Conservation (phyloP, 2,329 filamentous ascomycete species). For the Elsinoe necatrix region DNA sequence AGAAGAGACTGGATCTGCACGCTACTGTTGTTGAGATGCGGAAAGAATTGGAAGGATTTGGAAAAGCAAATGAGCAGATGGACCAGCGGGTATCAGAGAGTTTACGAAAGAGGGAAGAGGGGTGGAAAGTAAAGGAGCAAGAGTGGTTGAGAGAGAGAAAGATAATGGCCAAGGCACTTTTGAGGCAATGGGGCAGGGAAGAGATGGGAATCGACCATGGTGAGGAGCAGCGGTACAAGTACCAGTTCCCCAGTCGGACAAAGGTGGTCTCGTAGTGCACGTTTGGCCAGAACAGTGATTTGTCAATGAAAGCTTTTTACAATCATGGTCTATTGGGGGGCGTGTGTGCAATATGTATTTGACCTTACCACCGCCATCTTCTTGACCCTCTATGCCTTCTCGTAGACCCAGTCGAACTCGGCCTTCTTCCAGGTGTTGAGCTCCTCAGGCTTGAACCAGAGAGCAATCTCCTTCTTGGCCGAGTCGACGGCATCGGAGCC, state of each 20-base stretch:
- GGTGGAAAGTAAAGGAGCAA: not conserved
- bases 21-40: not conserved
- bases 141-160: constrained; percentile 26
- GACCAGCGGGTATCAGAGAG: constrained; percentile 13
- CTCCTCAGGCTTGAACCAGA: constrained; percentile 94
- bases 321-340: not conserved
- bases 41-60: constrained; percentile 21
- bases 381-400: constrained; percentile 50
- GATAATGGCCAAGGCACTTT: constrained; percentile 45
- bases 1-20: constrained; percentile 12
- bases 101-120: constrained; percentile 9
- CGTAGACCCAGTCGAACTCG: constrained; percentile 92
- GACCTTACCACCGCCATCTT: not conserved
- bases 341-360: not conserved
- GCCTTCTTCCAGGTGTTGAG: constrained; percentile 75
- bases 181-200: constrained; percentile 71
- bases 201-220: constrained; percentile 25
- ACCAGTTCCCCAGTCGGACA: constrained; percentile 22
- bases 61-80: constrained; percentile 20
- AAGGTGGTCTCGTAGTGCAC: not conserved
- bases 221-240: constrained; percentile 27
- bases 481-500: constrained; percentile 97
- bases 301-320: constrained; percentile 10
- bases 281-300: not conserved
- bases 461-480: constrained; percentile 98